A percentile compares a stretch with the other conserved stretches of the same genome.
Conservation (phyloP, 257 asterid species). For the Eustoma russellianum region DNA sequence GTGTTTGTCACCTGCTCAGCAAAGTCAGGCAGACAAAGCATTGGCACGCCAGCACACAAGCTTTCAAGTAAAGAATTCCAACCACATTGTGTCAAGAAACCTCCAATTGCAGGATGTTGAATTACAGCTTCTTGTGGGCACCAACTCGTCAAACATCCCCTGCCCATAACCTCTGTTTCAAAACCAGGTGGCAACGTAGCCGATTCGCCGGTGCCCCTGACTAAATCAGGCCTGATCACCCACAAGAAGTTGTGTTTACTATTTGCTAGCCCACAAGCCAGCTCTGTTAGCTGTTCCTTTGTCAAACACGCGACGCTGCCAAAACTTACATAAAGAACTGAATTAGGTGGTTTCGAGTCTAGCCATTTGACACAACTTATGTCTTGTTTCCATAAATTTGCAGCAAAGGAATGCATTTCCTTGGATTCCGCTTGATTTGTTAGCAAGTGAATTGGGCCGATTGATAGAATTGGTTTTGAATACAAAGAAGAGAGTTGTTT, state of each 20-base stretch:
- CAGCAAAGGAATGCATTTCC: constrained; percentile 9
- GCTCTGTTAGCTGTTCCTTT: constrained; percentile 9
- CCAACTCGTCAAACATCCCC: constrained; percentile 14
- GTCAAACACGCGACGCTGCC: constrained; percentile 20
- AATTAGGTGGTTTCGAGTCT: constrained; percentile 11
- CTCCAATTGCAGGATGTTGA: neutral
- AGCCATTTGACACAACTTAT: constrained; percentile 15
- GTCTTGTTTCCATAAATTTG: constrained; percentile 26
- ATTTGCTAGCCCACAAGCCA: constrained; percentile 26
- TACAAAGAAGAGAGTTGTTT: constrained; percentile 6
- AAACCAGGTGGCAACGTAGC: constrained; percentile 18
- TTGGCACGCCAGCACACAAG: neutral
- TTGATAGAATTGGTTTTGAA: constrained; percentile 9
- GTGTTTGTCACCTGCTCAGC: neutral
- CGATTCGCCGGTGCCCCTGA: constrained; percentile 6
- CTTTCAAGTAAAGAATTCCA: neutral
- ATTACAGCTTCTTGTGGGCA: neutral
- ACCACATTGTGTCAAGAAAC: neutral
- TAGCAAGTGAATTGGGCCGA: constrained; percentile 21
- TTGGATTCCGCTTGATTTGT: constrained; percentile 1
- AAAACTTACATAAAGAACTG: constrained; percentile 28
- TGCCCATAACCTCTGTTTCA: constrained; percentile 3
- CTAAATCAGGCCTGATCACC: constrained; percentile 22
- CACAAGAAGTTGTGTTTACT: constrained; percentile 14
- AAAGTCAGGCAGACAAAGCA: no score